Percentiles rank a stretch among this genome's conserved stretches.
These are phyloP conservation scores for Populus hybrid DNA, from an alignment of 441 rosid genomes.

Conservation along the genomic window DNA sequence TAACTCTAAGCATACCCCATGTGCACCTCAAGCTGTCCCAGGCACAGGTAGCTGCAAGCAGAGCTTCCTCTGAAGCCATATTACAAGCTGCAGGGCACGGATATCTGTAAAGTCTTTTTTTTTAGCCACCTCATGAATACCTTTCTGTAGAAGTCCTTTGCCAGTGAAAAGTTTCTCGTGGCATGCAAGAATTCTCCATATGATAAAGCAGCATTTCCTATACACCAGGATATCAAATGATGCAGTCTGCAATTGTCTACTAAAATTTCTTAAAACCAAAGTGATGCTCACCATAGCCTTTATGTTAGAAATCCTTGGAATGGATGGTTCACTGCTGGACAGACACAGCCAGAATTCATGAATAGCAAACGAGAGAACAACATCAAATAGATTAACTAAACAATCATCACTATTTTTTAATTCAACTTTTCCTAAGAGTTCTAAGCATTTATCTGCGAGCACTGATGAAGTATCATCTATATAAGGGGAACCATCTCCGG, in stretches of 20 bases:
- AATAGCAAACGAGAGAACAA: no score
- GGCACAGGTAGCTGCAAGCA: conserved; percentile 68
- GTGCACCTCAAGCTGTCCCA: conserved; percentile 89
- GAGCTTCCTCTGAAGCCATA: conserved; percentile 67
- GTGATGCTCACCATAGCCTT: conserved; percentile 34
- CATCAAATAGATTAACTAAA: background rate
- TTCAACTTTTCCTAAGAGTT: conserved; percentile 30
- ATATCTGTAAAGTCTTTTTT: conserved; percentile 35
- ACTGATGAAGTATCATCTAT: conserved; percentile 75
- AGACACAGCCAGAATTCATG: conserved; percentile 12
- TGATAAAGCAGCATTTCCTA: conserved; percentile 62
- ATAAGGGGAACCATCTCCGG: conserved; percentile 36
- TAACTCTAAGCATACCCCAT: conserved; percentile 46
- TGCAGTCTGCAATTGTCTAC: background rate
- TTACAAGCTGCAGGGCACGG: conserved; percentile 55
- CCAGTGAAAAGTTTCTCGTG: conserved; percentile 45
- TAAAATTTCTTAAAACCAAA: background rate
- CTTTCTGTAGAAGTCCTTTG: conserved; percentile 63
- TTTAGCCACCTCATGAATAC: conserved; percentile 35
- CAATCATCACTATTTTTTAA: conserved; percentile 16
- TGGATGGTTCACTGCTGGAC: conserved; percentile 50
- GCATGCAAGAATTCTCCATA: conserved; percentile 80
- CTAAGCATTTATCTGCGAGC: conserved; percentile 59
- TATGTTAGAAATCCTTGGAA: conserved; percentile 53
- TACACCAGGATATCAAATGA: conserved; percentile 20